A percentile compares a stretch with the other conserved stretches of the same genome.
phyloP scores from a whole-genome alignment of 1,284 basidiomycete genomes.

The Stereum hirsutum region DNA sequence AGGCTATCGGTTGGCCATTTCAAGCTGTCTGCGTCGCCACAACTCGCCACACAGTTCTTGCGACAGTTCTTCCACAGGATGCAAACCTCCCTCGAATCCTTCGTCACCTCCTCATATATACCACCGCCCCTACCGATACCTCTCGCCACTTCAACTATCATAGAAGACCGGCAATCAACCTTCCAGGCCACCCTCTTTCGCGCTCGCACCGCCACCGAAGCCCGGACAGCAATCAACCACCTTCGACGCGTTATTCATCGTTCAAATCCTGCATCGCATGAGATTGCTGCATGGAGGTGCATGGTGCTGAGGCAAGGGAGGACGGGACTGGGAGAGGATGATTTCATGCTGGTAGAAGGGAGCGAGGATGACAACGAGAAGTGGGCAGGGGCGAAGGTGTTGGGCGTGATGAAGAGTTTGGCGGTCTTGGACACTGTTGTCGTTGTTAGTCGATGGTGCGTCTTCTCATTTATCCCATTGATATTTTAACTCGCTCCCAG shows the following conservation, averaged over 20 bases:
- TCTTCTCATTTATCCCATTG: slow-evolving; percentile 5
- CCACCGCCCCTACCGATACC: slow-evolving; percentile 37
- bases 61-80: too few species aligned
- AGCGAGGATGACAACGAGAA: slow-evolving; percentile 67
- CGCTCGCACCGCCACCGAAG: slow-evolving; percentile 38
- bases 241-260: slow-evolving; percentile 44
- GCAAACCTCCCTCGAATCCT: too few species aligned
- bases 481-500: not conserved
- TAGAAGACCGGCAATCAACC: slow-evolving; percentile 60
- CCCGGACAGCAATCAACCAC: slow-evolving; percentile 35
- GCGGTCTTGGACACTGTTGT: slow-evolving; percentile 56
- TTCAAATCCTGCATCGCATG: slow-evolving; percentile 49
- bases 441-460: slow-evolving; percentile 67
- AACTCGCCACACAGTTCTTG: too few species aligned
- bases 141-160: slow-evolving; percentile 58
- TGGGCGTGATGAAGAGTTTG: slow-evolving; percentile 63
- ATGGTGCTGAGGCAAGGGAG: slow-evolving; percentile 61
- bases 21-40: too few species aligned
- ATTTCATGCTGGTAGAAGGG: slow-evolving; percentile 56
- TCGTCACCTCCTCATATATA: too few species aligned
- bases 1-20: too few species aligned
- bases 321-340: slow-evolving; percentile 60
- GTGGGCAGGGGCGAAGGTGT: slow-evolving; percentile 52
- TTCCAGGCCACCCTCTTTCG: slow-evolving; percentile 57
- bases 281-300: slow-evolving; percentile 68